Evolutionary conservation across 2,329 filamentous ascomycete species (phyloP).

Genomic region (Ploettnerulaceae sp.): DNA sequence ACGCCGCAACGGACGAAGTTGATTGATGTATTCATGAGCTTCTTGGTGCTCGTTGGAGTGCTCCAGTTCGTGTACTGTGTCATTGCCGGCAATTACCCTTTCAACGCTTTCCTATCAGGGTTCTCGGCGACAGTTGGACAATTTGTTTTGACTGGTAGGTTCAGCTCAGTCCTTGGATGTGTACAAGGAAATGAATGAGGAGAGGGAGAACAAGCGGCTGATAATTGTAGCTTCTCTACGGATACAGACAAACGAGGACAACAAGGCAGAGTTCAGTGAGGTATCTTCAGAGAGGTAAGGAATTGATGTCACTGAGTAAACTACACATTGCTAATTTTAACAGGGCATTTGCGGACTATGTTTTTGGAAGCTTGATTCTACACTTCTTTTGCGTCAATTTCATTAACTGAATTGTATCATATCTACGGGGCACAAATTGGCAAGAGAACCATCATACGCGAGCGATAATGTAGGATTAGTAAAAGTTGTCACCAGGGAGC

Average conservation of each 20-base stretch:
- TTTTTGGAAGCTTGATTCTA: constrained; percentile 89
- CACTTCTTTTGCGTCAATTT: constrained; percentile 99
- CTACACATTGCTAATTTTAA: constrained; percentile 16
- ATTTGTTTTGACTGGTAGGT: constrained; percentile 85
- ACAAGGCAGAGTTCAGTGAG: constrained; percentile 70
- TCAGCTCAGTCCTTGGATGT: not conserved
- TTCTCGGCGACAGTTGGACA: constrained; percentile 94
- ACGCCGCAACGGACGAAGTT: constrained; percentile 91
- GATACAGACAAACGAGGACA: constrained; percentile 84
- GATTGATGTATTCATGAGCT: constrained; percentile 84
- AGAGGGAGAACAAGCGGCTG: constrained; percentile 1
- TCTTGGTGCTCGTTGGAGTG: constrained; percentile 78
- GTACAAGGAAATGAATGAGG: too few species aligned
- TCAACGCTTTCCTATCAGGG: constrained; percentile 96
- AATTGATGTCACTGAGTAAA: not conserved
- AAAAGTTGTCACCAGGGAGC: constrained; percentile 16
- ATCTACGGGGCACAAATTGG: constrained; percentile 2
- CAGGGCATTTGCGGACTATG: constrained; percentile 92
- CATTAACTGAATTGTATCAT: constrained; percentile 68
- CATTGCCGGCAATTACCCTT: constrained; percentile 93
- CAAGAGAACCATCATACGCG: not conserved
- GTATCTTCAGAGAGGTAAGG: constrained; percentile 75
- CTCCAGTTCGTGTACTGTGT: constrained; percentile 93
- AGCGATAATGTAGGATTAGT: constrained; percentile 27
- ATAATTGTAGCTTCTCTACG: constrained; percentile 59